These are phyloP conservation scores for Anthoceros angustus DNA, from an alignment of 225 moss, liverwort and hornwort species.

Conservation along the genomic window DNA sequence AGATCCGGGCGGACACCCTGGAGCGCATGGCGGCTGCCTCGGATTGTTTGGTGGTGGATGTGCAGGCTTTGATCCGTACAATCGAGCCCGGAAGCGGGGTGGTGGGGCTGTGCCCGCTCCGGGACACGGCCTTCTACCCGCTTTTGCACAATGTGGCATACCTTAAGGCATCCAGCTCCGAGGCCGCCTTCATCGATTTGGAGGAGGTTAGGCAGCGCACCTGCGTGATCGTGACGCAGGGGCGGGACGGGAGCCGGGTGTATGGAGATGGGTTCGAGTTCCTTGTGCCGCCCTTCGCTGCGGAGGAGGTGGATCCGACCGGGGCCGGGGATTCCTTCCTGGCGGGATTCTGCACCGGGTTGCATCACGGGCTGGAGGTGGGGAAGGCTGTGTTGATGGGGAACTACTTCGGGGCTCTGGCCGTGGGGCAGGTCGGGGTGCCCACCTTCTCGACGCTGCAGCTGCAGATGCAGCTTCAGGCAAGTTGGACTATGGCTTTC, in stretches of 20 bases:
- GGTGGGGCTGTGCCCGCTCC: constrained; percentile 59
- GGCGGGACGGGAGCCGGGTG: constrained; percentile 73
- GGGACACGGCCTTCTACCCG: constrained; percentile 62
- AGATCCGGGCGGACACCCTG: constrained; percentile 73
- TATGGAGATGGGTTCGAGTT: constrained; percentile 58
- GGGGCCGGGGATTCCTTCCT: constrained; percentile 96
- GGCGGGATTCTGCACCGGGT: constrained; percentile 87
- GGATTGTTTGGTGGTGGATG: constrained; percentile 65
- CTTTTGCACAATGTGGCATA: constrained; percentile 57
- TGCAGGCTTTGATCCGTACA: constrained; percentile 83
- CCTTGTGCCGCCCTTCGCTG: constrained; percentile 69
- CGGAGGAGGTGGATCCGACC: constrained; percentile 74
- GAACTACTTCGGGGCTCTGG: constrained; percentile 86
- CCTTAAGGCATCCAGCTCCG: constrained; percentile 74
- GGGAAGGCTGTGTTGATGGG: constrained; percentile 85
- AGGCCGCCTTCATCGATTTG: constrained; percentile 67
- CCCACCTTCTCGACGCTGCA: constrained; percentile 58
- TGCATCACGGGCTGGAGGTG: constrained; percentile 64
- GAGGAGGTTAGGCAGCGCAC: constrained; percentile 66
- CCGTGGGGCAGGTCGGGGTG: constrained; percentile 83
- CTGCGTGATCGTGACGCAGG: constrained; percentile 82
- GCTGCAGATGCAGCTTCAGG: constrained; percentile 79
- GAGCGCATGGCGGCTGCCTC: constrained; percentile 52
- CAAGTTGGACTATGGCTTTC: constrained; percentile 7
- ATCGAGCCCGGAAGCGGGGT: constrained; percentile 55